Base-by-base conservation (phyloP, 345 rosid species). In the Hirschfeldia incana region DNA sequence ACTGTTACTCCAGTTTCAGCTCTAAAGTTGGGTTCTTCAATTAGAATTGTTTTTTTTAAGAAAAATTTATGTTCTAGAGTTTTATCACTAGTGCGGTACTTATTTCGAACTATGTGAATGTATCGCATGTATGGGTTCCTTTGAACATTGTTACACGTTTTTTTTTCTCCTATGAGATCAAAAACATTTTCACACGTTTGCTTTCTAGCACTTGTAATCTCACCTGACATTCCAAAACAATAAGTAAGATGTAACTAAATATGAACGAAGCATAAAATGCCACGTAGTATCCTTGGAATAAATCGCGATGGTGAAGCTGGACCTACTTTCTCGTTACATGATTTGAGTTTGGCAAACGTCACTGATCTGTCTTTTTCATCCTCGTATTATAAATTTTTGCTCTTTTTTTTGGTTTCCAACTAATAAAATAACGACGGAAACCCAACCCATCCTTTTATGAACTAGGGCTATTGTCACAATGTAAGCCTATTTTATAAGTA, bases 321-420 rank as follows among this genome's bases (percentile, higher is more conserved):
- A 27, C 37, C 78, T 26, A 67, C 21, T 11, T 32, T 64, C 6
- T 12, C 67, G 63, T 78, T 78, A 12, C 39, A 33, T 21, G 21
- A 59, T 78, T 65, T 71, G 72, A 11, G 26, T 15, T 76, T 67
- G 67, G 59, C 21, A 39, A 58, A 28, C 65, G 63, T 44, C 53
- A 49, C 33, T 55, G 13, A 58, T 26, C 13, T 58, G 63, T 58
- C 6, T 58, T 59, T 67, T 73, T 30, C 46, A 73, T 67, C 42
- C 29, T 39, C 30, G 16, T 66, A 10, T 29, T 77, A 62, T 63
- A n/a, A 42, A 32, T 13, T 33, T 63, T 61, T 28, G 36, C 13
- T 5, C n/a, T 27, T 13, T 62, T 33, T 1, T 62, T 33, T 1
- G 37, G n/a, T 51, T 51, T 51, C 57, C 55, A 36, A 27, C 42